A percentile compares a stretch with the other conserved stretches of the same genome.
These are phyloP conservation scores for Punica granatum DNA, from an alignment of 345 rosid species.

Conservation along the genomic window DNA sequence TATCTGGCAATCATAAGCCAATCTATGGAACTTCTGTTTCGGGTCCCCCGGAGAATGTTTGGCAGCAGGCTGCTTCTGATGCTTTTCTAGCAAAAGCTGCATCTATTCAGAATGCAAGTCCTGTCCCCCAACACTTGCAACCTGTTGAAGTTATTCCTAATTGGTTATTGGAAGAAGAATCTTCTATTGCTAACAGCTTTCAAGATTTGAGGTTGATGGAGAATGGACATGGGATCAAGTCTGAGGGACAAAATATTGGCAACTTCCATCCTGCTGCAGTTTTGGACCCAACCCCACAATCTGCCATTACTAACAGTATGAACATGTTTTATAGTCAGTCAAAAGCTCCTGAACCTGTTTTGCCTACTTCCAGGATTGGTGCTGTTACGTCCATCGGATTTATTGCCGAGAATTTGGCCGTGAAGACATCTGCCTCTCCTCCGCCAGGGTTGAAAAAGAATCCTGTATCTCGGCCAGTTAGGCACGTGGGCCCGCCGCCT, in stretches of 20 bases:
- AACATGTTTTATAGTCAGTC: constrained; percentile 22
- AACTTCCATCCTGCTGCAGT: constrained; percentile 26
- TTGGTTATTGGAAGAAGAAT: constrained; percentile 51
- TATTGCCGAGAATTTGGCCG: constrained; percentile 32
- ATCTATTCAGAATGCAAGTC: constrained; percentile 34
- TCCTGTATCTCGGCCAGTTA: constrained; percentile 70
- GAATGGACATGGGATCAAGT: constrained; percentile 44
- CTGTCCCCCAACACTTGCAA: constrained; percentile 27
- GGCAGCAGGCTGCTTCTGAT: constrained; percentile 33
- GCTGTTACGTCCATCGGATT: constrained; percentile 38
- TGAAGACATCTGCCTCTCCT: constrained; percentile 28
- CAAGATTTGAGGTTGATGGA: constrained; percentile 42
- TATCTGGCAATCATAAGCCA: constrained; percentile 31
- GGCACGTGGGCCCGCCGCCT: constrained; percentile 94
- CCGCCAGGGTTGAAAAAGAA: constrained; percentile 39
- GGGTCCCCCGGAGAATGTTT: constrained; percentile 32
- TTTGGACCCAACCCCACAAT: constrained; percentile 19
- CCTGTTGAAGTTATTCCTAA: constrained; percentile 37
- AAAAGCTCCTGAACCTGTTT: constrained; percentile 30
- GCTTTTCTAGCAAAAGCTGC: constrained; percentile 25
- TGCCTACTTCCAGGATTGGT: constrained; percentile 43
- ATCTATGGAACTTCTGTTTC: constrained; percentile 28
- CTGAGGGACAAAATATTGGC: constrained; percentile 36
- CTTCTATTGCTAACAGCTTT: constrained; percentile 49
- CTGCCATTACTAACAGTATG: constrained; percentile 6